Base-by-base conservation (phyloP, 208 protist species). In the Acanthamoeba royreba region DNA sequence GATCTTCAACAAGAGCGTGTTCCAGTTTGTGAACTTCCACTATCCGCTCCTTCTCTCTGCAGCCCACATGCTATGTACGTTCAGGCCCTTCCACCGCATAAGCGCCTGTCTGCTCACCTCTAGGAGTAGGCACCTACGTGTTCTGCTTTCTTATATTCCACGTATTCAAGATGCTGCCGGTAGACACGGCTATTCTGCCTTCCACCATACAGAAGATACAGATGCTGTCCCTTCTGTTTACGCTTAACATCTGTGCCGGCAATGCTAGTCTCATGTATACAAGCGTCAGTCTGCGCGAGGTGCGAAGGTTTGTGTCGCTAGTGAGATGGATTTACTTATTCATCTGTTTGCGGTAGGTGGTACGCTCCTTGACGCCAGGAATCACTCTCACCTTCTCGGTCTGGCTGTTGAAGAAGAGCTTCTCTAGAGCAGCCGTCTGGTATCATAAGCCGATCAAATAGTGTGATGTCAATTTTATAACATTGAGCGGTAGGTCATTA, bases 1-100 rank as follows among this genome's bases (percentile, higher is more conserved):
- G 13, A 66, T 94, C 83, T 47, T 91, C 83, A 94, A 94, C 92
- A 94, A 94, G 81, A 66, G 42, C 58, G 58, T 94, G 0, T 94
- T 94, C 83, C 81, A 66, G 49, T 88, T 94, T 83, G 47, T 66
- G 2, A 35, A 85, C 46, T 94, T 94, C 55, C 17, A 47, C 4
- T 94, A 79, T 25, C 92, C 92, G 15, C 40, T 91, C 49, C 38
- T 55, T 28, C 63, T 94, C 43, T 85, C 58, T 8, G 63, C 74
- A 4, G 7, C 45, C 5, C 92, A 94, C 81, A 94, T 94, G 92
- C 63, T 92, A 5, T 69, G 35, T 66, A 92, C 77, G 8, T 19
- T 11, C 43, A 0, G 4, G 13, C 31, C 42, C 22, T 77, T 25
- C 25, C 55, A 28, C 22, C 8, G n/a, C 11, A 9, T 66, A 8